phyloP scores from a whole-genome alignment of 305 asterid species.

The Fraxinus dipetala region DNA sequence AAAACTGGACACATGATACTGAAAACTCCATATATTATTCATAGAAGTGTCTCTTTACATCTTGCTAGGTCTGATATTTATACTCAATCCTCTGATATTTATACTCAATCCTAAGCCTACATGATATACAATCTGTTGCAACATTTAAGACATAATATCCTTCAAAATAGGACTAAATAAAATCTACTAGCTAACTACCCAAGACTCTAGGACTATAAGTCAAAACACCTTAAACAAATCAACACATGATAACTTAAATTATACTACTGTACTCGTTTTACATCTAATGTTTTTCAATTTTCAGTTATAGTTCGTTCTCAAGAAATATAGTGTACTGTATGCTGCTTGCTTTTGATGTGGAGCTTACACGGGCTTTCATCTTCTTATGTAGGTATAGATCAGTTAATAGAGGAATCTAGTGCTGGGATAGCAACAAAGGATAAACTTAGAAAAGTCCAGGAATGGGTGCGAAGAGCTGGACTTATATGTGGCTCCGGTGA shows the following conservation, averaged over 20 bases:
- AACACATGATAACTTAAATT: not conserved
- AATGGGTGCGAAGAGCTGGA: constrained; percentile 56
- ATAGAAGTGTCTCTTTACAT: not conserved
- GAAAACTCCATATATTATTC: not conserved
- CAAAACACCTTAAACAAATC: not conserved
- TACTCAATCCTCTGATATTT: not conserved
- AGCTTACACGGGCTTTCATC: not conserved
- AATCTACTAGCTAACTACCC: not conserved
- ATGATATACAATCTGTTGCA: not conserved
- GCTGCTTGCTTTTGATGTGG: constrained; percentile 10
- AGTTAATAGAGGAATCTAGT: constrained; percentile 38
- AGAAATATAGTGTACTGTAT: not conserved
- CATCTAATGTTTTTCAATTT: not conserved
- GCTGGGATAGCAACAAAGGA: constrained; percentile 43
- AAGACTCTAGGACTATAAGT: not conserved
- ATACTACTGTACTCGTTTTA: not conserved
- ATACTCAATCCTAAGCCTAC: not conserved
- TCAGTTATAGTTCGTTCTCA: not conserved
- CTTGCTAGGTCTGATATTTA: not conserved
- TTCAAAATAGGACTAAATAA: not conserved
- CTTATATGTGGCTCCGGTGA: constrained; percentile 45
- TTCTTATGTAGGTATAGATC: constrained; percentile 40
- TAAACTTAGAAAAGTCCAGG: constrained; percentile 57
- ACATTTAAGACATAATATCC: not conserved
- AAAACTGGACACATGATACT: not conserved